Evolutionary conservation across 2,329 filamentous ascomycete species (phyloP).

Genomic region (Exserohilum rostratum): DNA sequence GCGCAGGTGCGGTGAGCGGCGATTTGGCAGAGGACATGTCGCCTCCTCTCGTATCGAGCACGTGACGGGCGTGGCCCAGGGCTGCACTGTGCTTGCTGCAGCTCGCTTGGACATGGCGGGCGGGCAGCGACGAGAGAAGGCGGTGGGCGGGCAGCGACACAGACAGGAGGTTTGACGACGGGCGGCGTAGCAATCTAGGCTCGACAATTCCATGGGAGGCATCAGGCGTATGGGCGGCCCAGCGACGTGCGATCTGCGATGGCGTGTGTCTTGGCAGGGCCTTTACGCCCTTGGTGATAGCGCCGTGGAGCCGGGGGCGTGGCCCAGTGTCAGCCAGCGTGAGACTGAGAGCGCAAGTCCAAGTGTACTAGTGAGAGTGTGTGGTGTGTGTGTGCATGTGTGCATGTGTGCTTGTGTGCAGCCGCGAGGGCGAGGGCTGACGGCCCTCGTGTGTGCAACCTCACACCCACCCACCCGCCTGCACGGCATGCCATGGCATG

Average conservation of each 20-base stretch:
- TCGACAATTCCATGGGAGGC: not conserved
- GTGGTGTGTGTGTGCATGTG: no score
- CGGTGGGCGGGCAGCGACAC: not conserved
- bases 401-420: no score
- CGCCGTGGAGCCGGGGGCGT: conserved; percentile 21
- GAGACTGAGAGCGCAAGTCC: no score
- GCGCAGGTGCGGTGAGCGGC: not conserved
- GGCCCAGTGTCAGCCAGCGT: no score
- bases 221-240: not conserved
- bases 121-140: not conserved
- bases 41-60: not conserved
- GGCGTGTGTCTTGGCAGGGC: conserved; percentile 23
- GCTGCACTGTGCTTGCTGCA: conserved; percentile 1
- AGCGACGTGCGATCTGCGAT: conserved; percentile 15
- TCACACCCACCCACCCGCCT: no score
- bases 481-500: no score
- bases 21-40: no score
- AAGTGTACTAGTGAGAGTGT: no score
- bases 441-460: no score
- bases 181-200: not conserved
- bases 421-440: conserved; percentile 22
- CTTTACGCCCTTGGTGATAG: conserved; percentile 12
- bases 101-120: not conserved
- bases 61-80: not conserved
- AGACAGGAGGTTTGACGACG: no score